These are phyloP conservation scores for Penium margaritaceum DNA, from an alignment of 139 green algal species.

Conservation along the genomic window DNA sequence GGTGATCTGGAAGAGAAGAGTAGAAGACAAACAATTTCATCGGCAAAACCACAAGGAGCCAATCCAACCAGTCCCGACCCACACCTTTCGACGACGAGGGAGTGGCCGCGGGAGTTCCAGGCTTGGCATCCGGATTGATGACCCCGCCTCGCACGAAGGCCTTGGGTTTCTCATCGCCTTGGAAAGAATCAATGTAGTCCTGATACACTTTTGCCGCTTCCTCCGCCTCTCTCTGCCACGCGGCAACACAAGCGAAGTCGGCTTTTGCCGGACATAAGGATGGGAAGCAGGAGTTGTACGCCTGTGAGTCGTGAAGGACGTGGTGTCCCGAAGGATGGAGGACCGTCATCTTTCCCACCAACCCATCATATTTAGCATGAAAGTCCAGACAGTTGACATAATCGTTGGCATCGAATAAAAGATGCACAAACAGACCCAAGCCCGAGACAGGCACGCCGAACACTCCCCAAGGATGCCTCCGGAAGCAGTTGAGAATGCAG, in stretches of 20 bases:
- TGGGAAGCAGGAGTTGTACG: neutral
- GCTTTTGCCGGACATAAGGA: too few relatives aligned
- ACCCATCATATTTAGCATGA: neutral
- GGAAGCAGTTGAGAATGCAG: too few relatives aligned
- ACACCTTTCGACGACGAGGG: too few relatives aligned
- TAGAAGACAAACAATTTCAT: too few relatives aligned
- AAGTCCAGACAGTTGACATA: neutral
- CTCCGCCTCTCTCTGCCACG: constrained; percentile 42
- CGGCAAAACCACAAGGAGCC: too few relatives aligned
- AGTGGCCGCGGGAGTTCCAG: neutral
- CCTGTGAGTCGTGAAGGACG: too few relatives aligned
- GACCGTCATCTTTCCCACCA: neutral
- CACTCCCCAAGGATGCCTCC: too few relatives aligned
- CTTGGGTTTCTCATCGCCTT: constrained; percentile 49
- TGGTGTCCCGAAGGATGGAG: neutral
- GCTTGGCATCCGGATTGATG: constrained; percentile 24
- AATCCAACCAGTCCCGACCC: too few relatives aligned
- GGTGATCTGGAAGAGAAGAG: too few relatives aligned
- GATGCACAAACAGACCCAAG: too few relatives aligned
- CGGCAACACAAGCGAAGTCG: neutral
- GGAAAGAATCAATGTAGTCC: constrained; percentile 83
- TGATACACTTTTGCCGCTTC: constrained; percentile 81
- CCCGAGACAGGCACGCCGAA: too few relatives aligned
- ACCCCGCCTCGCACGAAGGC: constrained; percentile 47
- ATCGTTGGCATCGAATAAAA: neutral